Conservation (phyloP, 805 yeast genomes). For the Candida nemodendra region DNA sequence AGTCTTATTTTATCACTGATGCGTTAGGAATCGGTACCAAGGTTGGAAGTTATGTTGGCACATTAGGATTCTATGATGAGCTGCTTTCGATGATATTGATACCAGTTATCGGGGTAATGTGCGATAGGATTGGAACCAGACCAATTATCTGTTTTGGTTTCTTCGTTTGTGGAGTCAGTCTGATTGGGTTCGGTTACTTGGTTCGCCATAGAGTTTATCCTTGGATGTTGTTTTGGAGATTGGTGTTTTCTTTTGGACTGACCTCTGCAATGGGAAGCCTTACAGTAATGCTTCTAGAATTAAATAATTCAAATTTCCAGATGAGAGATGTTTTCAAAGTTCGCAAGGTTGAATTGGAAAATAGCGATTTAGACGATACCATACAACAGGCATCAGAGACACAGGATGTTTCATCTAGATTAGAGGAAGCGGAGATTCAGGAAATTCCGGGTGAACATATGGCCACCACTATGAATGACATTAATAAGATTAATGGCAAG, state of each 20-base stretch:
- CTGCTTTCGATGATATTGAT: constrained; percentile 49
- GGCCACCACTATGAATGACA: constrained; percentile 13
- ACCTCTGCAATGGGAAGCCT: constrained; percentile 44
- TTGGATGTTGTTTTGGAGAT: constrained; percentile 47
- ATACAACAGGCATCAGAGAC: constrained; percentile 22
- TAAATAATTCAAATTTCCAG: constrained; percentile 42
- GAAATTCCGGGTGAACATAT: constrained; percentile 12
- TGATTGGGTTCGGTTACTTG: constrained; percentile 48
- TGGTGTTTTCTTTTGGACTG: constrained; percentile 62
- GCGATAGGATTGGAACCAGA: constrained; percentile 63
- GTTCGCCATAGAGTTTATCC: constrained; percentile 44
- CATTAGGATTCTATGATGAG: constrained; percentile 59
- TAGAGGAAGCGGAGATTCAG: constrained; percentile 7
- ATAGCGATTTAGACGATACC: constrained; percentile 1
- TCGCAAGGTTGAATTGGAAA: constrained; percentile 5
- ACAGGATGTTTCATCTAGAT: constrained; percentile 4
- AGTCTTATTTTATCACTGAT: constrained; percentile 34
- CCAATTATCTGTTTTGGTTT: constrained; percentile 50
- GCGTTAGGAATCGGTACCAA: constrained; percentile 27
- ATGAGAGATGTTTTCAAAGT: constrained; percentile 27
- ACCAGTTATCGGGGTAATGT: constrained; percentile 62
- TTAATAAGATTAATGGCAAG: constrained; percentile 21
- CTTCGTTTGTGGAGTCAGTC: constrained; percentile 43
- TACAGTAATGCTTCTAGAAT: constrained; percentile 49
- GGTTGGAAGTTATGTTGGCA: constrained; percentile 47